Percentiles rank a stretch among this genome's conserved stretches.
Evolutionary conservation across 208 protist species (phyloP).

Genomic region (Leishmania guyanensis): DNA sequence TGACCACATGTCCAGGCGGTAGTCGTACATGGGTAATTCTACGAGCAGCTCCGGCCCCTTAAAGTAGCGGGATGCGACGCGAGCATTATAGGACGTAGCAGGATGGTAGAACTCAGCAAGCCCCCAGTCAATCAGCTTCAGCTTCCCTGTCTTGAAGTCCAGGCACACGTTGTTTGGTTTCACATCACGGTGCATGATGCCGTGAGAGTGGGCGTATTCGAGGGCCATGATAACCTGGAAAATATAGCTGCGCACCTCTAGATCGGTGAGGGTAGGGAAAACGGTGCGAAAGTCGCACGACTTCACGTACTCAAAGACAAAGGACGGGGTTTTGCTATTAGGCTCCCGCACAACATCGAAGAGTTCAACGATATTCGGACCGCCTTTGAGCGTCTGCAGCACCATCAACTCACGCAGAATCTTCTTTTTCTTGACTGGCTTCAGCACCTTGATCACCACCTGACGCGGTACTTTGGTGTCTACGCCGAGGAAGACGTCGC

Average conservation of each 20-base stretch:
- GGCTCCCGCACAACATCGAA: slow-evolving; percentile 99
- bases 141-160: slow-evolving; percentile 95
- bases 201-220: slow-evolving; percentile 97
- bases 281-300: slow-evolving; percentile 97
- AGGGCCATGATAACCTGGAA: slow-evolving; percentile 97
- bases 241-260: slow-evolving; percentile 99
- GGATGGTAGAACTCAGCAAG: slow-evolving; percentile 99
- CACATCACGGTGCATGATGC: slow-evolving; percentile 99
- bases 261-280: slow-evolving; percentile 97
- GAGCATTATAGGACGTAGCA: slow-evolving; percentile 98
- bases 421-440: slow-evolving; percentile 99
- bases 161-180: slow-evolving; percentile 99
- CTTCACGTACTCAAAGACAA: slow-evolving; percentile 99
- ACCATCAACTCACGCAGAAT: slow-evolving; percentile 99
- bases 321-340: slow-evolving; percentile 96
- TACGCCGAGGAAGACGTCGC: slow-evolving; percentile 99
- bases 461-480: slow-evolving; percentile 83
- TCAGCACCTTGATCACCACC: slow-evolving; percentile 99
- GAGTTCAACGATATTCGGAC: slow-evolving; percentile 99
- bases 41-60: slow-evolving; percentile 99
- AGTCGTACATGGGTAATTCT: slow-evolving; percentile 99
- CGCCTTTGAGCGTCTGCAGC: slow-evolving; percentile 97
- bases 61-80: slow-evolving; percentile 99
- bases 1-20: slow-evolving; percentile 99
- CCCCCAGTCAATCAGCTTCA: slow-evolving; percentile 99